Evolutionary conservation across 2,329 filamentous ascomycete species (phyloP).

Genomic region (Hymenoscyphus fructigenus): DNA sequence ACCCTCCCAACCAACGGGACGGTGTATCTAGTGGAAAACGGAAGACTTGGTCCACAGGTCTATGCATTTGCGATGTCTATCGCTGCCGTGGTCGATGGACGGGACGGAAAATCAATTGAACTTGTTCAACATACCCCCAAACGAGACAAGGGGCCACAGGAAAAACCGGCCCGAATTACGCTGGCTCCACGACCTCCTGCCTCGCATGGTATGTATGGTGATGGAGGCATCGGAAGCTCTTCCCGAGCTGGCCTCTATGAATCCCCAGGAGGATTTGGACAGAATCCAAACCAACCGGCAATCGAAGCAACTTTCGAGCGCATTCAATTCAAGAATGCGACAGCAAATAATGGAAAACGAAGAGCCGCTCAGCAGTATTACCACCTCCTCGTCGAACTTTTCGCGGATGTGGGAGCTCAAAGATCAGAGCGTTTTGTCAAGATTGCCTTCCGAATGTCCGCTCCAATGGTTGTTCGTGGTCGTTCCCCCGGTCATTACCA

Average conservation of each 20-base stretch:
- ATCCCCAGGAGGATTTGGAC: slow-evolving; percentile 22
- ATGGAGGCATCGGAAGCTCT: slow-evolving; percentile 24
- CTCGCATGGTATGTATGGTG: slow-evolving; percentile 29
- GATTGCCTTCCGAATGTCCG: slow-evolving; percentile 57
- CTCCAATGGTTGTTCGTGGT: slow-evolving; percentile 65
- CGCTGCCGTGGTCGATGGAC: slow-evolving; percentile 63
- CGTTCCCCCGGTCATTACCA: slow-evolving; percentile 64
- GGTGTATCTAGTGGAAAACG: slow-evolving; percentile 39
- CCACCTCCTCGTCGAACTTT: slow-evolving; percentile 67
- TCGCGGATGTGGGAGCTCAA: slow-evolving; percentile 51
- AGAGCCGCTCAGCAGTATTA: slow-evolving; percentile 73
- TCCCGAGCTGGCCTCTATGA: slow-evolving; percentile 26
- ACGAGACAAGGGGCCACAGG: slow-evolving; percentile 67
- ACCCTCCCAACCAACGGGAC: slow-evolving; percentile 39
- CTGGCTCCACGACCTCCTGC: slow-evolving; percentile 34
- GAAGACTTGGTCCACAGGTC: slow-evolving; percentile 40
- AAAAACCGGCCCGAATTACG: slow-evolving; percentile 54
- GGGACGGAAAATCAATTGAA: slow-evolving; percentile 63
- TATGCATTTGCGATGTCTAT: slow-evolving; percentile 65
- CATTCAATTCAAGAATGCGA: slow-evolving; percentile 74
- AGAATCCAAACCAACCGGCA: slow-evolving; percentile 31
- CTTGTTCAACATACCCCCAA: slow-evolving; percentile 77
- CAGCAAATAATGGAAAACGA: slow-evolving; percentile 72
- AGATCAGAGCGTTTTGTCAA: slow-evolving; percentile 50
- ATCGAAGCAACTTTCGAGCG: slow-evolving; percentile 58